Conservation (phyloP, 148 eudicot species). For the Oxyria digyna region DNA sequence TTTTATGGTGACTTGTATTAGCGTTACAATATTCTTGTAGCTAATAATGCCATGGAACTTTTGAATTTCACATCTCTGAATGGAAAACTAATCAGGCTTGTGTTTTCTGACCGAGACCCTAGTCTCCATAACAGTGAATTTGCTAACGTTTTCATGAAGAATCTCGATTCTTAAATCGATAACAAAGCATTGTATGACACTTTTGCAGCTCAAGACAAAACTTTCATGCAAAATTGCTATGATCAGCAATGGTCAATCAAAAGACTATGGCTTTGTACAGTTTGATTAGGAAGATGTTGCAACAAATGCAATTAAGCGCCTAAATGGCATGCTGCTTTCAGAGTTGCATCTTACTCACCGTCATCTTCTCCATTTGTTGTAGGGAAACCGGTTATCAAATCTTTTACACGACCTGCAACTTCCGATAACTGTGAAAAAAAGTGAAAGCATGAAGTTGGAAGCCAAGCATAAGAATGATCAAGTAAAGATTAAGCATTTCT, state of each 20-base stretch:
- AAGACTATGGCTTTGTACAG: constrained; percentile 59
- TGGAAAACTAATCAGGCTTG: constrained; percentile 52
- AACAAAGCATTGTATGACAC: constrained; percentile 41
- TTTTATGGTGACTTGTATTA: too few species aligned
- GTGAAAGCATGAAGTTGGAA: too few species aligned
- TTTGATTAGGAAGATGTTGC: constrained; percentile 50
- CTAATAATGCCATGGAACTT: constrained; percentile 39
- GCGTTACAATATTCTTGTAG: too few species aligned
- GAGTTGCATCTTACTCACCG: too few species aligned
- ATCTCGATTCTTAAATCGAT: constrained; percentile 41
- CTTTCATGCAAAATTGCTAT: constrained; percentile 62
- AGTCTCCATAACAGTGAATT: constrained; percentile 48
- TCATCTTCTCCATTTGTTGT: too few species aligned
- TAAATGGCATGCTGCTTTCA: constrained; percentile 61
- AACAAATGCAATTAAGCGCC: constrained; percentile 28
- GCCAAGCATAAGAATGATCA: too few species aligned
- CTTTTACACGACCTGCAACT: too few species aligned
- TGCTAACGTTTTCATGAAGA: constrained; percentile 53
- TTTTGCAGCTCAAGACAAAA: constrained; percentile 38
- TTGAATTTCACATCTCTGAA: constrained; percentile 44
- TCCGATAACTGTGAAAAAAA: too few species aligned
- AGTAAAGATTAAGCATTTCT: too few species aligned
- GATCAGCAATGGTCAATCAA: constrained; percentile 36
- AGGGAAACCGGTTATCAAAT: too few species aligned
- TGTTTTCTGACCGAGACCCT: constrained; percentile 64